Percentiles rank a stretch among this genome's conserved stretches.
Conservation (phyloP, 2,329 filamentous ascomycete genomes). For the Diplodia sapinea region DNA sequence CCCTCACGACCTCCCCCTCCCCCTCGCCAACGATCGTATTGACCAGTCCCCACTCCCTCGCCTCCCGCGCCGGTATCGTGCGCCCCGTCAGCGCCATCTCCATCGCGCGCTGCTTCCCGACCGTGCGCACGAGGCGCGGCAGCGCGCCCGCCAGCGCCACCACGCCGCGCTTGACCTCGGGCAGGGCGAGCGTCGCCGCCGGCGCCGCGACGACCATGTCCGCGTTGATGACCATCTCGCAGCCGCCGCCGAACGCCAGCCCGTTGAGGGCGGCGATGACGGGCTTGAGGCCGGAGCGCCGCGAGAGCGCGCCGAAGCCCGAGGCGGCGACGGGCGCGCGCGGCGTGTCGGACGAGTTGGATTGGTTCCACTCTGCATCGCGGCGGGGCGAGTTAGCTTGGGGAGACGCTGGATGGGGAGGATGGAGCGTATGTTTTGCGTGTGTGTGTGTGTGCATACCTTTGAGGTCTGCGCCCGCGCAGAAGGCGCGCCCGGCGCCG, state of each 20-base stretch:
- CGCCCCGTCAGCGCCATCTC: conserved; percentile 40
- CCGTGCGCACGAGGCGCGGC: conserved; percentile 39
- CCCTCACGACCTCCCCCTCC: conserved; percentile 56
- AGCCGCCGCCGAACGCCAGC: conserved; percentile 43
- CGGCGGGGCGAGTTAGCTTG: neutral
- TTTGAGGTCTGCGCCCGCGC: conserved; percentile 35
- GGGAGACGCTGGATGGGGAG: neutral
- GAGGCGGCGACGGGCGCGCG: neutral
- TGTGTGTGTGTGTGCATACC: conserved; percentile 22
- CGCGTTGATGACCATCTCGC: conserved; percentile 39
- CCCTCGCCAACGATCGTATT: conserved; percentile 37
- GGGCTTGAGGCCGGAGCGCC: conserved; percentile 64
- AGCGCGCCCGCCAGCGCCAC: conserved; percentile 38
- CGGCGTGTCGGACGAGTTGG: conserved; percentile 2
- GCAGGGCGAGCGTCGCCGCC: conserved; percentile 38
- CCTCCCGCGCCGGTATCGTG: conserved; percentile 36
- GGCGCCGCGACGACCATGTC: conserved; percentile 40
- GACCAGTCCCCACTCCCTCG: conserved; percentile 39
- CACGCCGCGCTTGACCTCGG: conserved; percentile 41
- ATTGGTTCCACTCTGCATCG: conserved; percentile 22
- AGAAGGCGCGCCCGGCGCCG: conserved; percentile 35
- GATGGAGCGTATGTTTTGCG: neutral
- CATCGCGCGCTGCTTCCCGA: conserved; percentile 39
- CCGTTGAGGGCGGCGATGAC: conserved; percentile 67
- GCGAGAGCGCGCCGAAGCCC: conserved; percentile 63